phyloP scores from a whole-genome alignment of 2,329 filamentous ascomycete species.

The Aspergillus pseudonomiae region DNA sequence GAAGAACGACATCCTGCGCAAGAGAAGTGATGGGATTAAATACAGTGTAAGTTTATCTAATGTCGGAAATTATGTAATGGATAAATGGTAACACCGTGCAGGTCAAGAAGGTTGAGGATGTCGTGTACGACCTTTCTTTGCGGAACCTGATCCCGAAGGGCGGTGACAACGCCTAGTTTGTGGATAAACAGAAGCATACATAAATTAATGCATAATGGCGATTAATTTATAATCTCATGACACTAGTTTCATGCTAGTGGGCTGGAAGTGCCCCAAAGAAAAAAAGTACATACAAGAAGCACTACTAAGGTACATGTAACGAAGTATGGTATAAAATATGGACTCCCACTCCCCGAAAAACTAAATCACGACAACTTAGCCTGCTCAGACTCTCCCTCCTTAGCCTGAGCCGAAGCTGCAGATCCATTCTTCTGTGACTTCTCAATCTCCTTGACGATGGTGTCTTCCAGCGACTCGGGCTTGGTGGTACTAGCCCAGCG shows the following conservation, averaged over 20 bases:
- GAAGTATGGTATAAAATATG: slow-evolving; percentile 16
- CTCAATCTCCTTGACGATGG: slow-evolving; percentile 74
- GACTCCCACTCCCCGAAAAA: background rate
- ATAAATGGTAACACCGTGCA: slow-evolving; percentile 27
- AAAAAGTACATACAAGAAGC: background rate
- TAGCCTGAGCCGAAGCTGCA: slow-evolving; percentile 25
- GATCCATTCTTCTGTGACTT: slow-evolving; percentile 50
- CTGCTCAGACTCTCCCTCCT: slow-evolving; percentile 22
- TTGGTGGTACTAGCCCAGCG: slow-evolving; percentile 88
- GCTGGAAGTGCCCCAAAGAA: background rate
- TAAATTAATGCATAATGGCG: background rate
- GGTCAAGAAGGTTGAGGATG: slow-evolving; percentile 97
- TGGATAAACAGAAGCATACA: background rate
- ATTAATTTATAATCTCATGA: background rate
- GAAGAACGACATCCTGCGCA: slow-evolving; percentile 90
- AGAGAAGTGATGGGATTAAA: slow-evolving; percentile 90
- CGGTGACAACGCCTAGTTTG: slow-evolving; percentile 20
- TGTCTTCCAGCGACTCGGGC: slow-evolving; percentile 76
- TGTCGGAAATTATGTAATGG: background rate
- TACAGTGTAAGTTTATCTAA: slow-evolving; percentile 63
- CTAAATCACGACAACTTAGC: slow-evolving; percentile 27
- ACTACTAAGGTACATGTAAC: slow-evolving; percentile 7
- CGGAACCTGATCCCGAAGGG: slow-evolving; percentile 72
- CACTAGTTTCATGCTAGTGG: background rate
- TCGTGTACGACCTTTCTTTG: slow-evolving; percentile 92